Percentiles rank a stretch among this genome's conserved stretches.
These are phyloP conservation scores for Tricholoma furcatifolium DNA, from an alignment of 768 basidiomycete species.

Conservation along the genomic window DNA sequence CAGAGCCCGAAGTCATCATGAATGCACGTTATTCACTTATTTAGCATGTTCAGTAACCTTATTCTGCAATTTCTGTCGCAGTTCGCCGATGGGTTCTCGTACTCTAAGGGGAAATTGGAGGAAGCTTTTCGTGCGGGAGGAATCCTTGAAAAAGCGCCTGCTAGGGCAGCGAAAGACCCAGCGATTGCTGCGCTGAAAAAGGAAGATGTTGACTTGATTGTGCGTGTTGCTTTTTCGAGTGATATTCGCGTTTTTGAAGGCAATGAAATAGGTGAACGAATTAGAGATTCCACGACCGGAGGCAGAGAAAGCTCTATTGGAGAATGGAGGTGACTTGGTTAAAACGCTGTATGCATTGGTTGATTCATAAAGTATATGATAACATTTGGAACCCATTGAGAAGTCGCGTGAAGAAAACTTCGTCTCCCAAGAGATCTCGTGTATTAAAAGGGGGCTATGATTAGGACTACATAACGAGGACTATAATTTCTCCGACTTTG, in stretches of 20 bases:
- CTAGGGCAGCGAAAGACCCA: constrained; percentile 45
- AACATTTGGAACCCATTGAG: neutral
- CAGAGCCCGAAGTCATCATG: constrained; percentile 45
- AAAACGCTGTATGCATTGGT: constrained; percentile 49
- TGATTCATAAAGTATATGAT: constrained; percentile 12
- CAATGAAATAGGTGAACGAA: constrained; percentile 48
- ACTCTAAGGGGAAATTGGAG: constrained; percentile 66
- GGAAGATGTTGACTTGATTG: constrained; percentile 67
- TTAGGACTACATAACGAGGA: no score
- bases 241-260: neutral
- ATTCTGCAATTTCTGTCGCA: constrained; percentile 20
- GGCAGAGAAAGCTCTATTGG: constrained; percentile 57
- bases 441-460: no score
- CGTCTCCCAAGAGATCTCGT: no score
- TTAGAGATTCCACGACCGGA: constrained; percentile 59
- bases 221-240: constrained; percentile 27
- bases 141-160: constrained; percentile 54
- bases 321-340: constrained; percentile 50
- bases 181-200: constrained; percentile 40
- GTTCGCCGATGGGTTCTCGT: constrained; percentile 67
- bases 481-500: no score
- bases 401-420: no score
- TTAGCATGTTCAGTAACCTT: neutral
- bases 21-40: constrained; percentile 42
- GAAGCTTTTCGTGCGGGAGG: constrained; percentile 59